Conservation (phyloP, 352 stramenopile species). For the Nothophytophthora sp. region DNA sequence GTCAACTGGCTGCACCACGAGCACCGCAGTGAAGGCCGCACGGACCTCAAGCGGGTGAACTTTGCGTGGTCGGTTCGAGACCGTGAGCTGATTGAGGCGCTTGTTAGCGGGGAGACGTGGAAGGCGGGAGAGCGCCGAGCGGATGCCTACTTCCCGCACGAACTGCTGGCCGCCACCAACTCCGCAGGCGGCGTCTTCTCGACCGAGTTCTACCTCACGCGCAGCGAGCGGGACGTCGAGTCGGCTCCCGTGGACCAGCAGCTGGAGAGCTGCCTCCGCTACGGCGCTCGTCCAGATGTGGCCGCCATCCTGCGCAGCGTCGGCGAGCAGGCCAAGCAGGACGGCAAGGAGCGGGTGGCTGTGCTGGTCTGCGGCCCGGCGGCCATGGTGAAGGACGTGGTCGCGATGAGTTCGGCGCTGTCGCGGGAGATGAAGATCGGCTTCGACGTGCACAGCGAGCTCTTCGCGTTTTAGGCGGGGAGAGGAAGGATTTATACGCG, state of each 20-base stretch:
- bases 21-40: constrained; percentile 10
- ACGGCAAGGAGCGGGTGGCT: constrained; percentile 27
- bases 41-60: constrained; percentile 28
- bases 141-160: constrained; percentile 20
- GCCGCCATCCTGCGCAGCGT: constrained; percentile 18
- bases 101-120: constrained; percentile 15
- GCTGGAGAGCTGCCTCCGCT: constrained; percentile 17
- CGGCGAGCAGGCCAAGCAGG: constrained; percentile 30
- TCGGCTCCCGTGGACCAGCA: constrained; percentile 21
- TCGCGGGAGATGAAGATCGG: constrained; percentile 27
- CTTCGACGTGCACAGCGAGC: constrained; percentile 46
- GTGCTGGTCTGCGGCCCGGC: constrained; percentile 45
- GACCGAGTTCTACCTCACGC: constrained; percentile 40
- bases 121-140: not conserved
- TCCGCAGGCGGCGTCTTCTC: constrained; percentile 20
- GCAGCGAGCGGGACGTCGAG: constrained; percentile 25
- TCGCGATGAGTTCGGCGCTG: constrained; percentile 19
- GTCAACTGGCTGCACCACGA: constrained; percentile 39
- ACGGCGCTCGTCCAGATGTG: constrained; percentile 30
- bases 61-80: constrained; percentile 54
- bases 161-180: constrained; percentile 2
- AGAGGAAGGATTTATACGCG: too few species aligned
- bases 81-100: constrained; percentile 28
- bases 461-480: constrained; percentile 37
- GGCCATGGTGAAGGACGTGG: constrained; percentile 31